Base-by-base conservation (phyloP, 495 filamentous ascomycete genomes). In the Aspergillus sparsus region DNA sequence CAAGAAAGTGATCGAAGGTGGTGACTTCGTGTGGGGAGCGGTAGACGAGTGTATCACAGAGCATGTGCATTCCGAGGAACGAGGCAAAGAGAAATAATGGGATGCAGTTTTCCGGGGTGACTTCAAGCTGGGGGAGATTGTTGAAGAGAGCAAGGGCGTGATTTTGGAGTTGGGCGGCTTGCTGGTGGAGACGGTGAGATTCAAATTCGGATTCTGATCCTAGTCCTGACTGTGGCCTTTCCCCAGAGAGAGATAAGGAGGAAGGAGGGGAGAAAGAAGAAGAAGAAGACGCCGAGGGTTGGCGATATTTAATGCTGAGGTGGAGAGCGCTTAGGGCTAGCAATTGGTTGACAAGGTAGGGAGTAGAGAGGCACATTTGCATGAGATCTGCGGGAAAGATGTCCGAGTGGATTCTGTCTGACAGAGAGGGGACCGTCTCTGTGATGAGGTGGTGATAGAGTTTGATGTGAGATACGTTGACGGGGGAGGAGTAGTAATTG, bases 81-180 rank as follows among this genome's bases (percentile, higher is more conserved):
- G 69, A 66, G 1, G 81, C 78, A 57, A 84, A 86, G n/a, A 85
- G 49, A 47, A 83, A 79, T 3, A 72, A 54, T 0, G 77, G 68
- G 7, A 79, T 60, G 45, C 80, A 77, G n/a, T 69, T 79, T 4
- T 76, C 67, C 1, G 63, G 57, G 6, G 64, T 69, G 0, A 74
- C 35, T 2, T 70, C 60, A 10, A 49, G 51, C 3, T 56, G 50
- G 6, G 51, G 37, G 37, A 41, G 53, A 5, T 50, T 63, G 61
- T 81, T 80, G 67, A 81, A 81, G 7, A 77, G 67, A 0, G 67
- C 62, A 6, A 83, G 67, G 2, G 78, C 80, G 11, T 75, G 75
- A 0, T 75, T 81, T 45, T 82, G 80, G 2, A 83, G 71, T 34
- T 77, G 71, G n/a, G 79, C 73, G 7, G 81, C 77, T 7, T 76